phyloP scores from a whole-genome alignment of 2,329 filamentous ascomycete species.

The Gremmenia infestans region DNA sequence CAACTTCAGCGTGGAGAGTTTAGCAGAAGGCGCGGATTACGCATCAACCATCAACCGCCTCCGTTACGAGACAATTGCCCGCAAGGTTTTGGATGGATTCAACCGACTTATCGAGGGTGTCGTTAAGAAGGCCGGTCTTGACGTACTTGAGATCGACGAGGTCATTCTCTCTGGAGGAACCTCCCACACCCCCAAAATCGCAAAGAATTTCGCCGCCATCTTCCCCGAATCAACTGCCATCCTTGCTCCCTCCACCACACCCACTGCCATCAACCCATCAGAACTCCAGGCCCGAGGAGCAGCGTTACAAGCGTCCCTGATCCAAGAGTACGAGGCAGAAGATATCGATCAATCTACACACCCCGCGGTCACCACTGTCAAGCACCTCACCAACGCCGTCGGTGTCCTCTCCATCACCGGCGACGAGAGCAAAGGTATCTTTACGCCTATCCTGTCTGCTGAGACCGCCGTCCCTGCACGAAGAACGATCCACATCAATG shows the following conservation, averaged over 20 bases:
- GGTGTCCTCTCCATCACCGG: constrained; percentile 69
- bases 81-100: constrained; percentile 85
- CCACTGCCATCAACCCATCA: constrained; percentile 83
- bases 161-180: constrained; percentile 90
- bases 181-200: constrained; percentile 90
- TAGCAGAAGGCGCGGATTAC: constrained; percentile 87
- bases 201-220: constrained; percentile 68
- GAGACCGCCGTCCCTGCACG: constrained; percentile 89
- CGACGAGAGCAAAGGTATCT: constrained; percentile 59
- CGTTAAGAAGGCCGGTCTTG: constrained; percentile 86
- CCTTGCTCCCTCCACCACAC: constrained; percentile 74
- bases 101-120: constrained; percentile 78
- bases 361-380: constrained; percentile 88
- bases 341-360: constrained; percentile 97
- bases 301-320: constrained; percentile 89
- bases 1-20: constrained; percentile 86
- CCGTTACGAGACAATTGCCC: constrained; percentile 83
- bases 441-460: constrained; percentile 74
- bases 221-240: constrained; percentile 79
- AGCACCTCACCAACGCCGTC: constrained; percentile 83
- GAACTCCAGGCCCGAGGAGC: constrained; percentile 86
- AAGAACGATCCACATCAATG: constrained; percentile 72
- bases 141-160: constrained; percentile 89
- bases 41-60: constrained; percentile 87
- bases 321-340: constrained; percentile 88